Evolutionary conservation across 2,329 filamentous ascomycete species (phyloP).

Genomic region (Erysiphe pulchra): DNA sequence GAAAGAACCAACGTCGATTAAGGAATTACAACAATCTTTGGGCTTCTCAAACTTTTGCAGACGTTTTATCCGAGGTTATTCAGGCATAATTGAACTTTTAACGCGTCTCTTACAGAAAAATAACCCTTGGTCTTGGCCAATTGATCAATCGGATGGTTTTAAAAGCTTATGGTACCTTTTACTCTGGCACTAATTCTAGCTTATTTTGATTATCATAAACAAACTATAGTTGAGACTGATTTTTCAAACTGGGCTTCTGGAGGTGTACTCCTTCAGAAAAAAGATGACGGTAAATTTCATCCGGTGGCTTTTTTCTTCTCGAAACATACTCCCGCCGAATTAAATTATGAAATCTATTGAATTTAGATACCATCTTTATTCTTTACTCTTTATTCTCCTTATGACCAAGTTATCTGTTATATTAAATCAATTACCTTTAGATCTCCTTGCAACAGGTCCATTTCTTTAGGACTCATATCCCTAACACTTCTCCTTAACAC

Average conservation of each 20-base stretch:
- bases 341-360: not conserved
- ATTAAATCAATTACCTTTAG: too few relatives aligned
- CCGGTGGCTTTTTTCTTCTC: not conserved
- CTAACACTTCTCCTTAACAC: too few relatives aligned
- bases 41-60: not conserved
- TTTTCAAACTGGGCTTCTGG: not conserved
- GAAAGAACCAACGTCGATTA: not conserved
- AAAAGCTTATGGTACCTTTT: not conserved
- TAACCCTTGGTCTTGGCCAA: not conserved
- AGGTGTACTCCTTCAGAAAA: not conserved
- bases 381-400: too few relatives aligned
- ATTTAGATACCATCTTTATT: too few relatives aligned
- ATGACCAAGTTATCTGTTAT: too few relatives aligned
- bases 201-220: not conserved
- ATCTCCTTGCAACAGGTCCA: too few relatives aligned
- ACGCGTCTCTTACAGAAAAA: not conserved
- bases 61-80: not conserved
- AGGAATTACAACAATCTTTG: not conserved
- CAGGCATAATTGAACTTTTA: not conserved
- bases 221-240: not conserved
- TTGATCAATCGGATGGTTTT: not conserved
- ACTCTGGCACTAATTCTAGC: not conserved
- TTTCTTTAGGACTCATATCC: too few relatives aligned
- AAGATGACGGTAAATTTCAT: not conserved
- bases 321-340: not conserved